Base-by-base conservation (phyloP, 345 rosid species). In the Pistacia atlantica region DNA sequence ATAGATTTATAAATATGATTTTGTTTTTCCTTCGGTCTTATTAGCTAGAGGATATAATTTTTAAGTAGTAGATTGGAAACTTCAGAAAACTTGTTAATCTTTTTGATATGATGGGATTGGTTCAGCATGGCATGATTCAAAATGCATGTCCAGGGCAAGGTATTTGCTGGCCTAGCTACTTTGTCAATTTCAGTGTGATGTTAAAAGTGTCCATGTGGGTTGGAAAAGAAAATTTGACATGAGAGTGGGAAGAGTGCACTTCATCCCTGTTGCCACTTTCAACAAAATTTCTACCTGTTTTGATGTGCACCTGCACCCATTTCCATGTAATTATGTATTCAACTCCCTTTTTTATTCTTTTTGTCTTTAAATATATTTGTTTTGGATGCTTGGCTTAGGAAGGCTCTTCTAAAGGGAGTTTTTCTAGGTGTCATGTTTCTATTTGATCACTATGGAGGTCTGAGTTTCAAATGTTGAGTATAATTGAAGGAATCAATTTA, bases 141-240 rank as follows among this genome's bases (percentile, higher is more conserved):
- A 71, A 35, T 37, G 42, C 49, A 22, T 56, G 52, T 20, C 65
- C 31, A 11, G 11, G 51, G 74, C 35, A 56, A 33, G 63, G 51
- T 70, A 71, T 31, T 56, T 71, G 35, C 56, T 7, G 74, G 28
- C 64, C n/a, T 71, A 49, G 71, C 71, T 67, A 48, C 57, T 25
- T n/a, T 12, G 0, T 67, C 7, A 31, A 42, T 31, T 67, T 25
- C 57, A 67, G 31, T 22, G 57, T 37, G 57, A 25, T 38, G 5
- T 38, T 22, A 13, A 25, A 67, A 11, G 16, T 11, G 22, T 5
- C 17, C 18, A 67, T 25, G 48, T 48, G 57, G 51, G 51, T 22
- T 45, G 28, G 55, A 14, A 25, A 61, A 61, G 33, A 11, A 48
- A 37, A 67, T 22, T n/a, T 11, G 5, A 49, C 14, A 11, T 55